These are phyloP conservation scores for Cutaneotrichosporon cavernicola DNA, from an alignment of 1,284 basidiomycete genomes.

Conservation along the genomic window DNA sequence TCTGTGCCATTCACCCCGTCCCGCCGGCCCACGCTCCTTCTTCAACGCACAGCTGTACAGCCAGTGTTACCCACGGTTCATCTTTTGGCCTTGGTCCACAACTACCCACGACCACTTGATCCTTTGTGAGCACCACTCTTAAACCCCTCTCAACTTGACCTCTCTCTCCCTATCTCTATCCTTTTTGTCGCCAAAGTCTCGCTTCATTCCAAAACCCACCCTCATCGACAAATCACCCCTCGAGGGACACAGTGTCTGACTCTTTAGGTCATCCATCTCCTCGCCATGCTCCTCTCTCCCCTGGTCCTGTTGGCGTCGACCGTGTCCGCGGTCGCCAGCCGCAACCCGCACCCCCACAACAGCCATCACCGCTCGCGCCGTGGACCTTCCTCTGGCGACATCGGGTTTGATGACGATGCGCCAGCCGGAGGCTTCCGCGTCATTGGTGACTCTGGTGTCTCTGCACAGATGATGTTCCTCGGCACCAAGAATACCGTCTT, in stretches of 20 bases:
- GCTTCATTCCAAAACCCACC: neutral
- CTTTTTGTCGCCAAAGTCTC: neutral
- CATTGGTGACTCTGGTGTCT: conserved; percentile 54
- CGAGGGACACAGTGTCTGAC: neutral
- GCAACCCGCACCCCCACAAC: neutral
- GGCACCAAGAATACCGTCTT: conserved; percentile 55
- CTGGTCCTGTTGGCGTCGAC: conserved; percentile 14
- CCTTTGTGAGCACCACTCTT: conserved; percentile 4
- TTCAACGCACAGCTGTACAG: neutral
- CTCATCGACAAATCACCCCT: neutral
- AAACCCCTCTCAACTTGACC: neutral
- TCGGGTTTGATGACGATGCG: conserved; percentile 11
- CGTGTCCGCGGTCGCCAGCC: conserved; percentile 6
- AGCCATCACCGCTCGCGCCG: conserved; percentile 25
- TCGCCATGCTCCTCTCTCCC: conserved; percentile 17
- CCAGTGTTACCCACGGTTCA: neutral
- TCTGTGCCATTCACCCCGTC: no score
- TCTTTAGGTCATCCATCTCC: neutral
- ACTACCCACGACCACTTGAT: neutral
- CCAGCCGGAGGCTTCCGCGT: conserved; percentile 42
- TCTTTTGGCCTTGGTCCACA: neutral
- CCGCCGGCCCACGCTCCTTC: neutral
- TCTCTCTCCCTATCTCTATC: neutral
- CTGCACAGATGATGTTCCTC: conserved; percentile 53
- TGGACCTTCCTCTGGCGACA: conserved; percentile 3